Evolutionary conservation across 1,139 yeast genomes (phyloP), one percentile per base, ranked within the genome.

Genomic region (Debaryomyces robertsiae): DNA sequence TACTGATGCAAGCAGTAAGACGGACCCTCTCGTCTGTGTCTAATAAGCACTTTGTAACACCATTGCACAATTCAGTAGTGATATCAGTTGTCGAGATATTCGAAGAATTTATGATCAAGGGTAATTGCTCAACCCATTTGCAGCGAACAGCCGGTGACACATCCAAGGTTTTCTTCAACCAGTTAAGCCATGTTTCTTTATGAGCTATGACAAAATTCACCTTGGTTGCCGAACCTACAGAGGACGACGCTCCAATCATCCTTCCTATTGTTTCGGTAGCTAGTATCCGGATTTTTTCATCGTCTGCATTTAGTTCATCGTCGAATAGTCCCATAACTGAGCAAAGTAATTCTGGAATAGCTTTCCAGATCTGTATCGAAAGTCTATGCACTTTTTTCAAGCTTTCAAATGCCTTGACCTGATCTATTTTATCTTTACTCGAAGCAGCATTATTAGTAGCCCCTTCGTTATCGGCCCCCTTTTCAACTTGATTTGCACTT

Each of bases 21-120:
- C 97, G 73, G 1, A 88, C 95, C 37, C 70, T 75, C 46, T 85
- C 94, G 52, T 87, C 91, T 0, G 82, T 68, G 60, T 91, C 97
- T 32, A 85, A 71, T 17, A 90, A 66, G 30, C 93, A 80, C 51
- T 84, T 84, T 25, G 81, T 67, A 14, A 88, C 56, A 1, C 90
- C 88, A 41, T 71, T 73, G 4, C 78, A 65, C 6, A 88, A 61
- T 29, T 84, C 84, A 0, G 55, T 48, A 3, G 64, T 55, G 3
- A 77, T 63, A 45, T 84, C 94, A 13, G 66, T 57, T 2, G 71
- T 64, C 2, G 84, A 49, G 13, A 80, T 67, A 3, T 58, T 58
- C 3, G 77, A 69, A 10, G 48, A 46, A 19, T 46, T 48, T 6
- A 69, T 46, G 3, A 72, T 63, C 2, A 34, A 41, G 1, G 73